A percentile compares a stretch with the other conserved stretches of the same genome.
Evolutionary conservation across 148 eudicot species (phyloP).

Genomic region (Rhododendron ovatum): DNA sequence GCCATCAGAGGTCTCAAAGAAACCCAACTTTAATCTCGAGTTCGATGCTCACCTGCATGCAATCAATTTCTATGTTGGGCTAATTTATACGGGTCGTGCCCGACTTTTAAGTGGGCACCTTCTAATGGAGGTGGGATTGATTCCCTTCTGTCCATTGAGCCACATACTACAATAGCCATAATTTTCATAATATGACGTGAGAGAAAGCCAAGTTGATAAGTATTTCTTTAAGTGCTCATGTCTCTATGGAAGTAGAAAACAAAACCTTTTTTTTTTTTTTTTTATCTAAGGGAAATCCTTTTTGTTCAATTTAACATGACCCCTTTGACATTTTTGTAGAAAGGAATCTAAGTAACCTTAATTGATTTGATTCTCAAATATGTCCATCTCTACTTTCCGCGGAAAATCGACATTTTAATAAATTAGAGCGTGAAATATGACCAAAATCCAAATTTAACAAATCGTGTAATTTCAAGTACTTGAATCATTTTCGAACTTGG

Average conservation of each 20-base stretch:
- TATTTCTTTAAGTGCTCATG: background rate
- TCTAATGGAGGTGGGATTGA: background rate
- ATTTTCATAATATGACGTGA: background rate
- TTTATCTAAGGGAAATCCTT: too few species aligned
- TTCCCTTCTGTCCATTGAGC: background rate
- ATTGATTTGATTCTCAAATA: background rate
- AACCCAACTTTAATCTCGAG: background rate
- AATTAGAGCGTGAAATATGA: background rate
- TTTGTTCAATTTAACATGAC: background rate
- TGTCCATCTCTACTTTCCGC: background rate
- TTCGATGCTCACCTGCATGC: background rate
- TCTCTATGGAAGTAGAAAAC: background rate
- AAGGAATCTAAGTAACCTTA: background rate
- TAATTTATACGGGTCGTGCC: background rate
- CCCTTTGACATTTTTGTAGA: background rate
- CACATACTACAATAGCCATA: background rate
- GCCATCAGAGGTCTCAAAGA: background rate
- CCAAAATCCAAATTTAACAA: background rate
- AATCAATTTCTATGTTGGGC: background rate
- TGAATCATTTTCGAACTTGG: background rate
- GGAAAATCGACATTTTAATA: background rate
- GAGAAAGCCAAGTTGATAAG: background rate
- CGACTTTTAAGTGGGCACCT: background rate
- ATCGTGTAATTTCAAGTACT: background rate
- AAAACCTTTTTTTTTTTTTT: background rate